A percentile compares a stretch with the other conserved stretches of the same genome.
Evolutionary conservation across 192 early-diverging fungal genomes (phyloP).

Genomic region (Gonapodya sp.): DNA sequence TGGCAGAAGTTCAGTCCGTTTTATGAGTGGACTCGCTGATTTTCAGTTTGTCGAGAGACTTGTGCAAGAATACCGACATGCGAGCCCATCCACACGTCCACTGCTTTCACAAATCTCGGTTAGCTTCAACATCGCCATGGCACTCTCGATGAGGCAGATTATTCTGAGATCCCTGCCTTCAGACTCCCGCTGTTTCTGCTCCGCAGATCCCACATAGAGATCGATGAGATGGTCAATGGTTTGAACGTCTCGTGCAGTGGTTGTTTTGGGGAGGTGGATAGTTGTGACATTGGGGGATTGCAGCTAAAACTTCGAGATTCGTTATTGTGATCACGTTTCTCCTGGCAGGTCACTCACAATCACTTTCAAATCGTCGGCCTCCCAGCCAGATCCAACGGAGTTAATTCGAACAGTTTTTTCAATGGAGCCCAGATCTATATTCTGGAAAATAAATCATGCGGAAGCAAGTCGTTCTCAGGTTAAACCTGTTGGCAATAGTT

Average conservation of each 20-base stretch:
- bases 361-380: slow-evolving; percentile 68
- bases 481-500: not conserved
- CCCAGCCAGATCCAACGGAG: slow-evolving; percentile 62
- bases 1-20: not conserved
- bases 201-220: not conserved
- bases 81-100: not conserved
- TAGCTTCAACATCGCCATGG: not conserved
- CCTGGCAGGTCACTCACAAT: slow-evolving; percentile 36
- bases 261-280: not conserved
- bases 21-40: not conserved
- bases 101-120: not conserved
- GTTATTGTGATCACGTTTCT: not conserved
- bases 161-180: not conserved
- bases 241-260: not conserved
- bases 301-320: not conserved
- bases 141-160: not conserved
- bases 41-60: too few relatives aligned
- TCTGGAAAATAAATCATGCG: slow-evolving; percentile 14
- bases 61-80: too few relatives aligned
- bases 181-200: not conserved
- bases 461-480: not conserved
- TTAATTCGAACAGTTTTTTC: slow-evolving; percentile 91
- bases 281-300: not conserved
- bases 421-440: slow-evolving; percentile 49
- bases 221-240: not conserved